Base-by-base conservation (phyloP, 2,329 filamentous ascomycete species). In the Pseudogymnoascus sp. region DNA sequence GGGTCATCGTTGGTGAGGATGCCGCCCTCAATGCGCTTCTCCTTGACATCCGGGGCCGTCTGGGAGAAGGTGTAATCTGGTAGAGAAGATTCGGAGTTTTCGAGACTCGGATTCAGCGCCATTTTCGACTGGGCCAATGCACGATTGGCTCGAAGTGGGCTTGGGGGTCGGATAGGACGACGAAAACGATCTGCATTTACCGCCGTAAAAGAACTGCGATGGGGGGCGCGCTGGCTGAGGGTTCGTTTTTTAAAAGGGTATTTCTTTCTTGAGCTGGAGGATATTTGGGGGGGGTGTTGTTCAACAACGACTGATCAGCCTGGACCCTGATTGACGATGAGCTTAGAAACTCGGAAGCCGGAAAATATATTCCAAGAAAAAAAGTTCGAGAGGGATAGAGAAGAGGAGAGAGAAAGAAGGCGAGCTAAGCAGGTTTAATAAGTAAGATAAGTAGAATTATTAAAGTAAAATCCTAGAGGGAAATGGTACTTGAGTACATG, bases 111-210 rank as follows among this genome's bases (percentile, higher is more conserved):
- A 60, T 68, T 61, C 64, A 72, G 66, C 71, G 70, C 70, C 71
- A 72, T 71, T 71, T 71, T 67, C 70, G 65, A 24, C 68, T 71
- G 4, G 70, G 70, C 37, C 70, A 72, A 67, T 72, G 70, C 62
- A 72, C 38, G n/a, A 72, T 68, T 7, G 65, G 64, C 13, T 62
- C 56, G 53, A 67, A 67, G 61, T 68, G 65, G 44, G 65, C 37
- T 33, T 64, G 64, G 56, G 67, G 33, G 44, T 42, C 64, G 19
- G 35, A 29, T 10, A 66, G 63, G 61, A 53, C 26, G 47, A 53
- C 47, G 47, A 16, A 53, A 31, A 31, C 47, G 47, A 19, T 53
- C 47, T 53, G 47, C 47, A 53, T 53, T 53, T 53, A 53, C 47
- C 47, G 47, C 47, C 47, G 47, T 53, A 53, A 11, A n/a, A 10